phyloP scores from a whole-genome alignment of 805 yeast species.

The Metschnikowia drakensbergensis region DNA sequence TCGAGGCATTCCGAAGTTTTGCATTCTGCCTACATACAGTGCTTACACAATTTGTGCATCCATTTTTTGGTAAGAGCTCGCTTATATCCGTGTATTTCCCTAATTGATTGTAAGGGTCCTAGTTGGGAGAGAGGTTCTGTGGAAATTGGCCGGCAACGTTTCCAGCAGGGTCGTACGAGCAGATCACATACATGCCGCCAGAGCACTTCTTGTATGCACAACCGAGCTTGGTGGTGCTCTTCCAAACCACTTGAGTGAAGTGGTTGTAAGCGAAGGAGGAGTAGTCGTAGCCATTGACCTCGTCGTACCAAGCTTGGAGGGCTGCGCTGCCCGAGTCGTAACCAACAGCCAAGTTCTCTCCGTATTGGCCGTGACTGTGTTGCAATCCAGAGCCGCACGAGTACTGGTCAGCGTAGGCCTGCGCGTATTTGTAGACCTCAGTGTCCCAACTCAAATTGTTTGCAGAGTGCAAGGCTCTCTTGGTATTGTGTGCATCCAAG shows the following conservation, averaged over 20 bases:
- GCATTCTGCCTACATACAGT: no score
- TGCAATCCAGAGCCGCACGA: constrained; percentile 33
- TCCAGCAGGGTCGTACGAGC: constrained; percentile 75
- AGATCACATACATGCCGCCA: constrained; percentile 57
- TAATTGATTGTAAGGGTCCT: neutral
- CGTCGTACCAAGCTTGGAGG: constrained; percentile 19
- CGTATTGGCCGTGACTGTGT: constrained; percentile 18
- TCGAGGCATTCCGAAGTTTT: no score
- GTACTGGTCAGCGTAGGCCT: constrained; percentile 42
- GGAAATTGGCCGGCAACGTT: constrained; percentile 49
- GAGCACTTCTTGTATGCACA: constrained; percentile 67
- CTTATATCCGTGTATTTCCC: neutral
- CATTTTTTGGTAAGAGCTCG: neutral
- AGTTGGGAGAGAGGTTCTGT: constrained; percentile 11
- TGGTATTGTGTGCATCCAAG: constrained; percentile 54
- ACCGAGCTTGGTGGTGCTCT: constrained; percentile 55
- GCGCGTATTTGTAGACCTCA: constrained; percentile 52
- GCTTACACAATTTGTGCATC: no score
- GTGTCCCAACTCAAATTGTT: constrained; percentile 51
- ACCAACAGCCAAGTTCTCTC: constrained; percentile 36
- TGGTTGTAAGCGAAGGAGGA: constrained; percentile 38
- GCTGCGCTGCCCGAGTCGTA: constrained; percentile 25
- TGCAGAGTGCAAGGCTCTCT: constrained; percentile 16
- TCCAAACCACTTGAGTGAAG: constrained; percentile 82
- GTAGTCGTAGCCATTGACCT: constrained; percentile 16